Evolutionary conservation across 1,284 basidiomycete genomes (phyloP).

Genomic region (Apiotrichum laibachii): DNA sequence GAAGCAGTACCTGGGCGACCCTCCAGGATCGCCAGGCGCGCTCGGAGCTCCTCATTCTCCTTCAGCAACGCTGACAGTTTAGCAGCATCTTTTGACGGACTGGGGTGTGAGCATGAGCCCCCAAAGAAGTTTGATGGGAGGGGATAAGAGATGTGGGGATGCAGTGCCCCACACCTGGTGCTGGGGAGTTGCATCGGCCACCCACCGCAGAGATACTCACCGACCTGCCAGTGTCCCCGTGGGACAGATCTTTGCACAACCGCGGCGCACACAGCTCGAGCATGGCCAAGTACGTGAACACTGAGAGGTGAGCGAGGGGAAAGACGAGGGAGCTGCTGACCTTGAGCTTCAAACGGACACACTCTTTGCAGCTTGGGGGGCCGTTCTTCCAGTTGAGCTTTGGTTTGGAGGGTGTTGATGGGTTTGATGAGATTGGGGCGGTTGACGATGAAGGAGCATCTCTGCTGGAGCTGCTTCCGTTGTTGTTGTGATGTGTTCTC

Average conservation of each 20-base stretch:
- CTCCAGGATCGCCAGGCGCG: conserved; percentile 6
- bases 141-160: not conserved
- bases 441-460: not conserved
- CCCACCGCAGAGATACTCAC: conserved; percentile 7
- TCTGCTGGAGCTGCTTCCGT: not conserved
- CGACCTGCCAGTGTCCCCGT: conserved; percentile 19
- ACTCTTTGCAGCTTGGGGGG: conserved; percentile 25
- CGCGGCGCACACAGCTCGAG: conserved; percentile 23
- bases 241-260: conserved; percentile 26
- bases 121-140: not conserved
- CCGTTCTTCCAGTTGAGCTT: conserved; percentile 27
- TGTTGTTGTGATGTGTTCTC: too few species aligned
- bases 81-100: conserved; percentile 19
- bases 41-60: conserved; percentile 20
- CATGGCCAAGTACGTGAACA: conserved; percentile 30
- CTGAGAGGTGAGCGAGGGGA: conserved; percentile 8
- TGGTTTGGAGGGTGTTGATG: conserved; percentile 7
- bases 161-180: too few species aligned
- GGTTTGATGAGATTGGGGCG: not conserved
- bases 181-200: too few species aligned
- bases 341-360: conserved; percentile 27
- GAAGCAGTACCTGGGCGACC: not conserved
- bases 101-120: conserved; percentile 6
- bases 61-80: conserved; percentile 18
- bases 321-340: conserved; percentile 4